Evolutionary conservation across 1,139 yeast species (phyloP).

Genomic region (Pichia kudriavzevii): DNA sequence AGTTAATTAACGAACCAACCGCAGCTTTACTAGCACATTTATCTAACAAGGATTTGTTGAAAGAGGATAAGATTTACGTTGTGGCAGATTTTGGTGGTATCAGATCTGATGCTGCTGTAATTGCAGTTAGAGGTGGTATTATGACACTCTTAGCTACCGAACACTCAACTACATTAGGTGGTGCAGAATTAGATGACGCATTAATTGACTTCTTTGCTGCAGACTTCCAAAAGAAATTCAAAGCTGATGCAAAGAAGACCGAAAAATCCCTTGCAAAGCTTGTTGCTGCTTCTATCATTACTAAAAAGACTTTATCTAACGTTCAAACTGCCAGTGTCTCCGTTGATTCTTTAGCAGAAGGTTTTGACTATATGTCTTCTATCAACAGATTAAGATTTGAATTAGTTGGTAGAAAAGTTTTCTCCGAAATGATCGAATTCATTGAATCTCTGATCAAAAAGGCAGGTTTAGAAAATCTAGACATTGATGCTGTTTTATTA

Average conservation of each 20-base stretch:
- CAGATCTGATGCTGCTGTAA: slow-evolving; percentile 92
- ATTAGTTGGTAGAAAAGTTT: slow-evolving; percentile 72
- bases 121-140: slow-evolving; percentile 90
- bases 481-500: slow-evolving; percentile 83
- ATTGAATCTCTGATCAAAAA: slow-evolving; percentile 68
- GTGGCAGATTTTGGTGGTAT: slow-evolving; percentile 97
- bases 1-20: slow-evolving; percentile 87
- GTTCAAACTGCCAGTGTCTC: slow-evolving; percentile 87
- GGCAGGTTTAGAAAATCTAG: slow-evolving; percentile 80
- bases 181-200: slow-evolving; percentile 74
- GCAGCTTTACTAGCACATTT: slow-evolving; percentile 84
- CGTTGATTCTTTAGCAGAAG: slow-evolving; percentile 90
- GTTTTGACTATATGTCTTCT: slow-evolving; percentile 86
- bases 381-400: slow-evolving; percentile 94
- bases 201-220: slow-evolving; percentile 79
- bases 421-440: slow-evolving; percentile 68
- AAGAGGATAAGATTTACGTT: slow-evolving; percentile 72
- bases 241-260: slow-evolving; percentile 72
- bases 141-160: slow-evolving; percentile 82
- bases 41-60: slow-evolving; percentile 43
- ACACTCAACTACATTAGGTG: slow-evolving; percentile 81
- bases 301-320: slow-evolving; percentile 88
- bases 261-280: slow-evolving; percentile 87
- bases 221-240: slow-evolving; percentile 86
- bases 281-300: slow-evolving; percentile 72